Evolutionary conservation across 1,284 basidiomycete genomes (phyloP).

Genomic region (Ceratorhiza oryzae-sativae): DNA sequence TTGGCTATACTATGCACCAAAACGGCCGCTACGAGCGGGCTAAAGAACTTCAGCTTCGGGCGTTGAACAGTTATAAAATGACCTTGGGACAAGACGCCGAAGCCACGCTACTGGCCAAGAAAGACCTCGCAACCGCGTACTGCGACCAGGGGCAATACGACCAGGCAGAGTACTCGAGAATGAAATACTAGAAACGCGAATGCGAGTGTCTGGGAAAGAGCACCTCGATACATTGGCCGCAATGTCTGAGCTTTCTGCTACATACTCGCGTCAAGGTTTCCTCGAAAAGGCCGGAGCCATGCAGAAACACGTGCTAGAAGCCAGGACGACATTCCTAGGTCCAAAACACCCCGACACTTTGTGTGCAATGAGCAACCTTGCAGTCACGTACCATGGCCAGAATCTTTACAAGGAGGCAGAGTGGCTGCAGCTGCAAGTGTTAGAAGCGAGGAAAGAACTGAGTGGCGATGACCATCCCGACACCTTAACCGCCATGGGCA

Average conservation of each 20-base stretch:
- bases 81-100: neutral
- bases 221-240: conserved; percentile 7
- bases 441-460: neutral
- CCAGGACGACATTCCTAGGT: neutral
- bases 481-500: neutral
- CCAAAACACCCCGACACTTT: conserved; percentile 3
- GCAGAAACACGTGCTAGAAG: neutral
- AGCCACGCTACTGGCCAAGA: neutral
- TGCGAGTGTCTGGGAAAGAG: neutral
- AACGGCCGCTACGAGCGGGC: neutral
- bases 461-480: neutral
- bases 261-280: neutral
- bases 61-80: neutral
- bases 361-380: neutral
- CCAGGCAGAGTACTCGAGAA: neutral
- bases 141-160: neutral
- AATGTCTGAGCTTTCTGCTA: neutral
- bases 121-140: neutral
- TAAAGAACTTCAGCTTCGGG: neutral
- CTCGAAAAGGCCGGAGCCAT: neutral
- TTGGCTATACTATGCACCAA: neutral
- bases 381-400: neutral
- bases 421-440: neutral
- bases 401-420: neutral
- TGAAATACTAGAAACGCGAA: conserved; percentile 2